phyloP scores from a whole-genome alignment of 352 stramenopile species.

The Elongisporangium senticosum region DNA sequence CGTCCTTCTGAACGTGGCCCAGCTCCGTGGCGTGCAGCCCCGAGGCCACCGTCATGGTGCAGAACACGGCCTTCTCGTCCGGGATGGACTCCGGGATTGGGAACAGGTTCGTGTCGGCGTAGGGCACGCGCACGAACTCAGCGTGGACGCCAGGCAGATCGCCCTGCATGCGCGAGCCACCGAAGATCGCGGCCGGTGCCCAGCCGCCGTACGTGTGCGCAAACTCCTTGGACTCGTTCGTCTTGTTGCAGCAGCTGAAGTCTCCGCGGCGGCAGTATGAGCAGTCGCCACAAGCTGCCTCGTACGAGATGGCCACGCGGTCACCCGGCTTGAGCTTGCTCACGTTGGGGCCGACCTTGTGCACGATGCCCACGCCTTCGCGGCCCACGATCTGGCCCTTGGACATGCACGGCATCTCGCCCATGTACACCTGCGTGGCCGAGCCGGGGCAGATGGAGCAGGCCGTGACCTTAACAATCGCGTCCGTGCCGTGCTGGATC shows the following conservation, averaged over 20 bases:
- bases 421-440: slow-evolving; percentile 29
- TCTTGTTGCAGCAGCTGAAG: slow-evolving; percentile 65
- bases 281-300: slow-evolving; percentile 62
- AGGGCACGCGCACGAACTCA: slow-evolving; percentile 72
- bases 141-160: slow-evolving; percentile 64
- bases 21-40: slow-evolving; percentile 58
- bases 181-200: slow-evolving; percentile 58
- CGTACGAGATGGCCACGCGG: slow-evolving; percentile 69
- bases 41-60: slow-evolving; percentile 47
- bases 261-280: slow-evolving; percentile 55
- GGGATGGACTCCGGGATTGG: slow-evolving; percentile 43
- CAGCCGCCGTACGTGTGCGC: slow-evolving; percentile 58
- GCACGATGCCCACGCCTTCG: slow-evolving; percentile 61
- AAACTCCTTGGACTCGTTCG: slow-evolving; percentile 64
- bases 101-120: slow-evolving; percentile 65
- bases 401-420: slow-evolving; percentile 35
- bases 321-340: slow-evolving; percentile 51
- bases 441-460: slow-evolving; percentile 59
- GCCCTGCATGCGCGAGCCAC: slow-evolving; percentile 39
- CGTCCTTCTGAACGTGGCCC: slow-evolving; percentile 35
- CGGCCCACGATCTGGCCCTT: slow-evolving; percentile 63
- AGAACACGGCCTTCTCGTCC: slow-evolving; percentile 65
- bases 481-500: slow-evolving; percentile 41
- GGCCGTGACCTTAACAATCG: slow-evolving; percentile 61
- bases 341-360: slow-evolving; percentile 43